Base-by-base conservation (phyloP, 2,329 filamentous ascomycete genomes). In the Rhynchosporium agropyri region DNA sequence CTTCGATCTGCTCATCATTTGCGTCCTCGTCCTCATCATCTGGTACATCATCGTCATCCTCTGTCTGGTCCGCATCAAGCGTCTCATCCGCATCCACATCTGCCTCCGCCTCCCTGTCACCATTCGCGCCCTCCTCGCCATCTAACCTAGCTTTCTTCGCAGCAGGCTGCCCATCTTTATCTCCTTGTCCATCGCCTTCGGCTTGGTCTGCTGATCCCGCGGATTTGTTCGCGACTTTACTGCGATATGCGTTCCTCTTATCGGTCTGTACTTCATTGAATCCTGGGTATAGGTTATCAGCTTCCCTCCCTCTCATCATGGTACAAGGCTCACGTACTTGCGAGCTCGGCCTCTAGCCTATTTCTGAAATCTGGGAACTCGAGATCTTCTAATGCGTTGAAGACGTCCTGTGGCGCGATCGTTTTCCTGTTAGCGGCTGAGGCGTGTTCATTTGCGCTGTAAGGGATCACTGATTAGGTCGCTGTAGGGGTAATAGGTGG, bases 371-470 rank as follows among this genome's bases (percentile, higher is more conserved):
- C 81, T 55, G 80, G 78, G 66, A 91, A 91, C 74, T 94, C 91
- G 53, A 88, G 84, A 33, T 89, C 86, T n/a, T 89, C 86, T 31
- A 95, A 81, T 0, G 90, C 90, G 56, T 87, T 86, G 72, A 93
- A 87, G 46, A 95, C 89, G 73, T 94, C 90, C 46, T 83, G 81
- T 0, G 90, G 89, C 70, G 85, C 83, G 69, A 95, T 89, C 0
- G 90, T 94, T 79, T 93, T 93, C 74, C 92, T 90, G 74, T 84
- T 84, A n/a, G 83, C 81, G 55, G 78, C 78, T 58, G 82, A 76
- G 6, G 90, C 90, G 71, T 87, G 82, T 69, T 91, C 88, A 70
- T 91, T 92, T 50, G 91, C 89, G 65, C 90, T 93, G 45, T 33
- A 20, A n/a, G 15, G 26, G 9, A 33, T 5, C 8, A 29, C 20